These are phyloP conservation scores for Phaeosphaeriaceae sp. DNA, from an alignment of 2,329 filamentous ascomycete species.

Conservation along the genomic window DNA sequence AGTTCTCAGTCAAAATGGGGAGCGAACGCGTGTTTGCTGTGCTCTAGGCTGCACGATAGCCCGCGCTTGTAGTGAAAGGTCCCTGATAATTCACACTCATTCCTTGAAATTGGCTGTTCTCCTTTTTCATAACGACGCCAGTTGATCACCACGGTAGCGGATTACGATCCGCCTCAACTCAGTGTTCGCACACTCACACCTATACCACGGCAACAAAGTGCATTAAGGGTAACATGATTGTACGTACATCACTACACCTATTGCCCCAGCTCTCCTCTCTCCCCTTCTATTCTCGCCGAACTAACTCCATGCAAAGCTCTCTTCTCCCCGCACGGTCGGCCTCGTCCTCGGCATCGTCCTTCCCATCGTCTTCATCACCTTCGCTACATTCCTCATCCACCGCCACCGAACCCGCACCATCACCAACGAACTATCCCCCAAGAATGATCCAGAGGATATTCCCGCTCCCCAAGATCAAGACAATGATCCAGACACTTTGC, in stretches of 20 bases:
- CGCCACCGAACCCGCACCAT: background rate
- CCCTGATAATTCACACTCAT: too few species aligned
- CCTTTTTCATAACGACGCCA: too few species aligned
- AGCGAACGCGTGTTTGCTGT: background rate
- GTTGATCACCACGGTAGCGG: too few species aligned
- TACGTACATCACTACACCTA: background rate
- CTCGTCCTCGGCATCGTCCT: constrained; percentile 3
- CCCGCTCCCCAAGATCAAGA: background rate
- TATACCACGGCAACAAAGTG: background rate
- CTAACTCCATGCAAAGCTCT: background rate
- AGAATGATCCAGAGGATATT: background rate
- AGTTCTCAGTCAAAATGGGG: background rate
- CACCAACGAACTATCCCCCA: background rate
- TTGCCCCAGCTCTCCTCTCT: too few species aligned
- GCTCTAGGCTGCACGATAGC: background rate
- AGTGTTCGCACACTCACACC: background rate
- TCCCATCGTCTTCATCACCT: background rate
- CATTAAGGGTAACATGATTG: background rate
- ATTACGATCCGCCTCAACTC: background rate
- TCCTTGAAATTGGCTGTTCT: too few species aligned
- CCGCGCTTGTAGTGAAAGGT: background rate
- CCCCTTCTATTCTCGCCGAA: too few species aligned
- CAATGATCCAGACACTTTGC: background rate
- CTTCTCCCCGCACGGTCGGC: background rate
- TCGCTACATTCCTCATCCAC: background rate